Percentiles rank a stretch among this genome's conserved stretches.
Conservation (phyloP, 1,139 yeast species). For the Protomyces inundatus region DNA sequence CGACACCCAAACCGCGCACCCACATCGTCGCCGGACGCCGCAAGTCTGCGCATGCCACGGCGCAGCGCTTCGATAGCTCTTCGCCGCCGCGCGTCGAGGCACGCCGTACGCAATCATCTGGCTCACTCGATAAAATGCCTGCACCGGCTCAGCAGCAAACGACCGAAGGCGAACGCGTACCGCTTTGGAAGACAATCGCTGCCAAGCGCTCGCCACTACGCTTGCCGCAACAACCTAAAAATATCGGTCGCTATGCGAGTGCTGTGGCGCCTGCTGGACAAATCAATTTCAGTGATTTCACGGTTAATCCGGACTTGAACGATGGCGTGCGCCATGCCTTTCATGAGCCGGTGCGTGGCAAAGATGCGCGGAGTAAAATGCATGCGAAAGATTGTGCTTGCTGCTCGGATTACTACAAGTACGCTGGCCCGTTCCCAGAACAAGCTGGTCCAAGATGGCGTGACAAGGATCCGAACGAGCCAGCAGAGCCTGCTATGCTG, state of each 20-base stretch:
- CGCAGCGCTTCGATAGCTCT: not conserved
- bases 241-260: not conserved
- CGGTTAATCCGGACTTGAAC: constrained; percentile 33
- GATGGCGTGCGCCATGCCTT: constrained; percentile 34
- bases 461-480: not conserved
- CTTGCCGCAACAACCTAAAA: not conserved
- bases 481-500: not conserved
- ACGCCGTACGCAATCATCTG: not conserved
- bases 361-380: constrained; percentile 33
- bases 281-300: constrained; percentile 33
- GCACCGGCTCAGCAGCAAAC: no score
- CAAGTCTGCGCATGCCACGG: no score
- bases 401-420: constrained; percentile 35
- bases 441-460: constrained; percentile 33
- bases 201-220: not conserved
- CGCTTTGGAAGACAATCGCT: not conserved
- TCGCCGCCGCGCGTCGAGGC: not conserved
- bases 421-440: constrained; percentile 34
- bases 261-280: not conserved
- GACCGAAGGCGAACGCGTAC: not conserved
- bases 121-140: not conserved
- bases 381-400: constrained; percentile 36
- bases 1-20: not conserved
- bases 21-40: no score
- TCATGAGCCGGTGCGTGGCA: constrained; percentile 35